Base-by-base conservation (phyloP, 495 filamentous ascomycete genomes). In the Hypoxylon crocopeplum region DNA sequence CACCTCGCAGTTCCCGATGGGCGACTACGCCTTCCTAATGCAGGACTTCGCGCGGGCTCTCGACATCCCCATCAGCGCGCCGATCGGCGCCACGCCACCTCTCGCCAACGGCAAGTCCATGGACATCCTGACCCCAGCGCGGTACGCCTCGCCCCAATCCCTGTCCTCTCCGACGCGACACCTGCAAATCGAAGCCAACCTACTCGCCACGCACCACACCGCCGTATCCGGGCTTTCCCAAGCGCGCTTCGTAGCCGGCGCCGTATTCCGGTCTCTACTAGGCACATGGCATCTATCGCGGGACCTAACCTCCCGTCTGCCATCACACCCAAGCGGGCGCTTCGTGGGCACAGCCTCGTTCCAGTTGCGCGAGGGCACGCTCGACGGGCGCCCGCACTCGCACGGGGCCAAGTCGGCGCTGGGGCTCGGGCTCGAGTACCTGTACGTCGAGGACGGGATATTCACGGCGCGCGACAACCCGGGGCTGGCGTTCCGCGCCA, bases 21-120 rank as follows among this genome's bases (percentile, higher is more conserved):
- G 84, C 16, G 92, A 95, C 69, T 93, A 93, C 69, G 70, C 88
- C 12, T 91, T 86, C 41, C 71, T 92, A 2, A 87, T 95, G 82
- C 87, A 93, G 62, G 81, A 84, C 5, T 84, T 91, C 52, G 77
- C 87, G 5, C 51, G 68, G 6, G 80, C 83, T 1, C 57, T 92
- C 11, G 77, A 69, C 0, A 75, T 87, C 11, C 36, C 72, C 2
- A 67, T 70, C 19, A 34, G 45, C 47, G 11, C 56, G 7, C 15
- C n/a, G n/a, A n/a, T 56, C 20, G 30, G 30, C 11, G 19, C 39
- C 11, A 74, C 73, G 37, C 70, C 75, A 2, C 15, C 41, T 10
- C 65, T 79, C 11, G 69, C 68, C 20, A 66, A 69, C 3, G 67
- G 63, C 27, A 69, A 64, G n/a, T 39, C 69, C 17, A 77, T 80